Evolutionary conservation across 1,284 basidiomycete genomes (phyloP), one percentile per base, ranked within the genome.

Genomic region (Malassezia dermatis): DNA sequence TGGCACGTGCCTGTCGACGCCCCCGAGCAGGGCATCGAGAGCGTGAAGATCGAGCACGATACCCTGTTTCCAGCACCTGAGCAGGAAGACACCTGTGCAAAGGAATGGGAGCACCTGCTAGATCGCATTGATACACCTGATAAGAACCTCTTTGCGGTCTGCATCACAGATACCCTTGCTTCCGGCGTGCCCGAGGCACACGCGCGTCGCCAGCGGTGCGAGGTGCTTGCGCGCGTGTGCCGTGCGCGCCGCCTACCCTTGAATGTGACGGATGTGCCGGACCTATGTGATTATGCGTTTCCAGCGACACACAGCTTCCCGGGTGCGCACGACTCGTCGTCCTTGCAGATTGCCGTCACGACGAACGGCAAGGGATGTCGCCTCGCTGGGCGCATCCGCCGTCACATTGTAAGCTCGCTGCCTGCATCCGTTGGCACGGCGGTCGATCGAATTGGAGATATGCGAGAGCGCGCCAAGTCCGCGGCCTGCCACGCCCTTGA

Each of bases 291-390:
- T 69, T 95, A 88, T 72, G 84, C 86, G 0, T 91, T 95, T 77
- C 82, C 87, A 0, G 83, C 89, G 0, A 83, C 84, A 0, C 88
- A 95, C 70, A 86, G 91, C 4, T 89, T 95, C 67, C 73, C 80
- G 3, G 66, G 71, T 43, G 59, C 5, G 67, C 73, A 10, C 28
- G 60, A 43, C n/a, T 24, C 53, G n/a, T 67, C 81, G 5, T 82
- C 85, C 2, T 78, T 95, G 0, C 89, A 95, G 69, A 77, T 98
- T 11, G 88, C 86, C 0, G 81, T 96, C 1, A 88, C 89, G 0
- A 91, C 91, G 1, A 95, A 94, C 64, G 89, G 89, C 0, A 82
- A 86, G 57, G 93, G 91, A 1, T 96, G 93, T 69, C 79, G 93
- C 12, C 78, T 98, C 3, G 86, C 86, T 0, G 82, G 84, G 1